Evolutionary conservation across 148 eudicot species (phyloP), one percentile per base, ranked within the genome.

Genomic region (Selenicereus undatus): DNA sequence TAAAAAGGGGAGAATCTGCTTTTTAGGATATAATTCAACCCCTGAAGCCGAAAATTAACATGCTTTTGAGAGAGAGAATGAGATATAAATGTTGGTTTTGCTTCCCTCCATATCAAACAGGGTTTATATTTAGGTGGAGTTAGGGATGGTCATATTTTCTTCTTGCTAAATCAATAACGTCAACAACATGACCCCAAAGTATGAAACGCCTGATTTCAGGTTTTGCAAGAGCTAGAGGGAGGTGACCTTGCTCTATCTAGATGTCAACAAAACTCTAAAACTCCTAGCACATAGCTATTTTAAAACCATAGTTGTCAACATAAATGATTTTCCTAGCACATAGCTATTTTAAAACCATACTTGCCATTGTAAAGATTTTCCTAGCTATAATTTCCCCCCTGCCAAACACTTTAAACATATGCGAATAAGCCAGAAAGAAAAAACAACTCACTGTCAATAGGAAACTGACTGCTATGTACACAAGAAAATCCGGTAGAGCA

Each of bases 401-500:
- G 4, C 68, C 68, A 64, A 64, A 66, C 71, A 24, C 71, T 22
- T 24, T 32, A 10, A 54, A 30, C 8, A 24, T 11, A 32, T 20
- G 32, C n/a, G 13, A n/a, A 64, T 54, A 64, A 80, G 71, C 51
- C 9, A 70, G 52, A 79, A 39, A 39, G 43, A 7, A 7, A 83
- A 39, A 12, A 17, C 26, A 36, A 74, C 91, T 90, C 86, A 96
- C 99, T 79, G 98, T 92, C 58, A 96, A 83, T 82, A 96, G 97
- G 79, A 96, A 92, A 80, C 99, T 96, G 86, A 97, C 99, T 65
- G 89, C 89, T 88, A 96, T 96, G 85, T 96, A 96, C 84, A 96
- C 93, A 12, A 93, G 99, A 85, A 96, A 93, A 79, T 96, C 99
- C 72, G 99, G 98, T 77, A 96, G 87, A 66, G 99, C 99, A 83